Base-by-base conservation (phyloP, 768 basidiomycete species). In the Lactarius trivialis region DNA sequence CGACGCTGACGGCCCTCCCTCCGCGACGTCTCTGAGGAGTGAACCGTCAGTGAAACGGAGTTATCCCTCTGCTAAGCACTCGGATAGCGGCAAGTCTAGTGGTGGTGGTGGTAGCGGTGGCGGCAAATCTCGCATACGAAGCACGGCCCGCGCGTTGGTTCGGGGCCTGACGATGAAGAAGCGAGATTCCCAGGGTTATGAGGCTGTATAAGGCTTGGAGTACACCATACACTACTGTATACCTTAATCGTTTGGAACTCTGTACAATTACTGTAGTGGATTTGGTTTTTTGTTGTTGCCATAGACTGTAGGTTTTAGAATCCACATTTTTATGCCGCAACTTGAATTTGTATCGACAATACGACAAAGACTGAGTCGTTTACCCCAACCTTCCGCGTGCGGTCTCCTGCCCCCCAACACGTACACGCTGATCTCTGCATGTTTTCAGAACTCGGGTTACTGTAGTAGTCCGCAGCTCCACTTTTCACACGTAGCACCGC, bases 141-240 rank as follows among this genome's bases (percentile, higher is more conserved):
- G n/a, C 1, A 57, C 39, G 24, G 61, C 61, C 9, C 56, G 56
- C 6, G 50, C 50, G 15, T 12, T 62, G 7, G 32, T 57, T 15
- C 61, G 56, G 12, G 30, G 32, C 14, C 7, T 62, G n/a, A 17
- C 61, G 12, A 14, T 51, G 26, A 61, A 52, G 26, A 52, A 61
- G 33, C 37, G 34, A 14, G 28, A 56, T 2, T 24, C 24, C 45
- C 56, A 30, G 3, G 51, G 39, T 1, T 62, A 57, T 9, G 56
- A 45, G 7, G 39, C 26, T 3, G 37, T 57, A 33, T 41, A 37
- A 34, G 15, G 15, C 9, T 51, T 28, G 49, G n/a, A 11, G n/a
- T n/a, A 43, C 9, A 8, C 41, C 1, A n/a, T 43, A 11, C n/a
- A n/a, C n/a, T n/a, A n/a, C n/a, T 30, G 8, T 43, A 21, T 45